These are phyloP conservation scores for Ceratobasidium papillatum DNA, from an alignment of 1,284 basidiomycete genomes.

Conservation along the genomic window DNA sequence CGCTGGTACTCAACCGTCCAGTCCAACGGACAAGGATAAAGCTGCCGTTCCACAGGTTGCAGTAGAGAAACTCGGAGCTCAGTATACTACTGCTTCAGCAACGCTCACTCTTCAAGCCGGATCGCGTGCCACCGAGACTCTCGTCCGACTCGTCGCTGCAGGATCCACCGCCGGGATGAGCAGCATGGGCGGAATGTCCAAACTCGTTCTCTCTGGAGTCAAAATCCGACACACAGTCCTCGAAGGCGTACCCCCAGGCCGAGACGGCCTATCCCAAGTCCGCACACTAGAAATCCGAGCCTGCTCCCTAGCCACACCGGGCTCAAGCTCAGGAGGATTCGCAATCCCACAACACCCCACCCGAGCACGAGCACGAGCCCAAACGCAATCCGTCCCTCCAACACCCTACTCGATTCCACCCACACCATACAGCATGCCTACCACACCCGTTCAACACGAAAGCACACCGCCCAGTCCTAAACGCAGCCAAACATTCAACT, in stretches of 20 bases:
- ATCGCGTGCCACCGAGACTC: conserved; percentile 9
- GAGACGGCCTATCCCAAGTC: neutral
- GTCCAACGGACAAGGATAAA: neutral
- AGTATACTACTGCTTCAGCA: neutral
- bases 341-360: neutral
- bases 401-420: neutral
- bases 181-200: conserved; percentile 11
- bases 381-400: conserved; percentile 18
- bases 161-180: neutral
- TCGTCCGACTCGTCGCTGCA: neutral
- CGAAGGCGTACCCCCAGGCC: neutral
- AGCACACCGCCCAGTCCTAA: neutral
- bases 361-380: neutral
- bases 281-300: conserved; percentile 12
- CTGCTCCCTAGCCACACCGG: neutral
- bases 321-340: neutral
- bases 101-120: conserved; percentile 12
- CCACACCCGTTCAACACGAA: neutral
- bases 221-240: neutral
- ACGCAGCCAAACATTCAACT: neutral
- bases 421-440: neutral
- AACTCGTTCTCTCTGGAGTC: conserved; percentile 1
- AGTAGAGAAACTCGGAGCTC: conserved; percentile 17
- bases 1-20: neutral
- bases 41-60: neutral